Evolutionary conservation across 1,139 yeast genomes (phyloP).

Genomic region (Geotrichum reessii): DNA sequence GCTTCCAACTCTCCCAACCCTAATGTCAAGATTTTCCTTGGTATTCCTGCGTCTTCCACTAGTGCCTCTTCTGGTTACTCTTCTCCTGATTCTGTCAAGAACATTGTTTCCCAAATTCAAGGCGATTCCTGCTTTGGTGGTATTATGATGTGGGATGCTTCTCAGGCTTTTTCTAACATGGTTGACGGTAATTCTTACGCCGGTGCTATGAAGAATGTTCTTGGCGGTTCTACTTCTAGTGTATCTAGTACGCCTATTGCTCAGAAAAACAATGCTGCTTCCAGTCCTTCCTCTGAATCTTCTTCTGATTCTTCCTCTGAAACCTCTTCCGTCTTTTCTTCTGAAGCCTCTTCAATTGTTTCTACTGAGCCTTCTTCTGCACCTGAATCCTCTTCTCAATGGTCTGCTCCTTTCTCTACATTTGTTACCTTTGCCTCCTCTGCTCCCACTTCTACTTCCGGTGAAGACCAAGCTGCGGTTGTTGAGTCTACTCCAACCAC

Average conservation of each 20-base stretch:
- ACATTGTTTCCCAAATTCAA: constrained; percentile 22
- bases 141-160: constrained; percentile 87
- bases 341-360: neutral
- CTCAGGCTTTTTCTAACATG: constrained; percentile 59
- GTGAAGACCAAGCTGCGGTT: neutral
- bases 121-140: constrained; percentile 62
- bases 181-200: constrained; percentile 44
- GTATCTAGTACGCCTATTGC: constrained; percentile 9
- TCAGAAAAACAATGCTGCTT: constrained; percentile 3
- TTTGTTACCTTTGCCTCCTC: neutral
- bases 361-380: neutral
- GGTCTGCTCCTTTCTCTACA: neutral
- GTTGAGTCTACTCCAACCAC: neutral
- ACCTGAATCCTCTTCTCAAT: neutral
- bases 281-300: constrained; percentile 2
- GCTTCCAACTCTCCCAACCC: constrained; percentile 59
- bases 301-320: constrained; percentile 1
- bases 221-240: constrained; percentile 25
- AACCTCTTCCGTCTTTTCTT: constrained; percentile 1
- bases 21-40: constrained; percentile 55
- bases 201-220: constrained; percentile 40
- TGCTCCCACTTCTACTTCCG: constrained; percentile 3
- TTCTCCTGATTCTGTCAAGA: constrained; percentile 23
- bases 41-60: constrained; percentile 61
- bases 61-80: constrained; percentile 67